Percentiles rank a stretch among this genome's conserved stretches.
Evolutionary conservation across 257 asterid species (phyloP).

Genomic region (Ocimum tenuiflorum): DNA sequence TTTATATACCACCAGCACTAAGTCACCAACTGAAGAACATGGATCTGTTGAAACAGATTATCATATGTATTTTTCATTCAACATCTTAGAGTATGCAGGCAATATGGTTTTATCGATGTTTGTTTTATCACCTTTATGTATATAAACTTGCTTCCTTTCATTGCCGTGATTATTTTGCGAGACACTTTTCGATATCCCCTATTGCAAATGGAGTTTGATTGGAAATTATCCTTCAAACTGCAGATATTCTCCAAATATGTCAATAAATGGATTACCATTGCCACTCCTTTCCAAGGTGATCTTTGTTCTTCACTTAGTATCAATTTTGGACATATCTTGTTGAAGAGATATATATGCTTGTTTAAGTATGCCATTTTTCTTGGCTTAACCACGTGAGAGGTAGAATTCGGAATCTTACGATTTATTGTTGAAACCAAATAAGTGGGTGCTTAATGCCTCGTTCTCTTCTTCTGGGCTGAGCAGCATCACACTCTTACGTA

Average conservation of each 20-base stretch:
- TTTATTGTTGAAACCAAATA: background rate
- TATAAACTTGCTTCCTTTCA: background rate
- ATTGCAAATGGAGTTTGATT: conserved; percentile 15
- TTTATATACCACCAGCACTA: background rate
- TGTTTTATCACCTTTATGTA: background rate
- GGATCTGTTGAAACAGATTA: background rate
- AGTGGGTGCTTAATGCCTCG: background rate
- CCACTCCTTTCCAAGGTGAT: conserved; percentile 77
- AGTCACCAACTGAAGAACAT: background rate
- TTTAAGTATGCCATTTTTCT: background rate
- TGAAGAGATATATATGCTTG: background rate
- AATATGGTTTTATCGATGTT: background rate
- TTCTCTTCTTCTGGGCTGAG: background rate
- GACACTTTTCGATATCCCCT: too few species aligned
- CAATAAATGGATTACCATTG: conserved; percentile 71
- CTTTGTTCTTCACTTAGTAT: background rate
- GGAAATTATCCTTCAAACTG: conserved; percentile 22
- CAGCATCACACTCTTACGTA: conserved; percentile 3
- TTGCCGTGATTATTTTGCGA: background rate
- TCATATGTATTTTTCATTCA: too few species aligned
- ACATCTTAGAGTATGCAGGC: background rate
- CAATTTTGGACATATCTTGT: background rate
- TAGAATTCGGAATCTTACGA: background rate
- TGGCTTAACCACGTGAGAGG: background rate
- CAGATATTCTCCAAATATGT: conserved; percentile 68